phyloP scores from a whole-genome alignment of 2,329 filamentous ascomycete genomes.

The Orbilia javanica region DNA sequence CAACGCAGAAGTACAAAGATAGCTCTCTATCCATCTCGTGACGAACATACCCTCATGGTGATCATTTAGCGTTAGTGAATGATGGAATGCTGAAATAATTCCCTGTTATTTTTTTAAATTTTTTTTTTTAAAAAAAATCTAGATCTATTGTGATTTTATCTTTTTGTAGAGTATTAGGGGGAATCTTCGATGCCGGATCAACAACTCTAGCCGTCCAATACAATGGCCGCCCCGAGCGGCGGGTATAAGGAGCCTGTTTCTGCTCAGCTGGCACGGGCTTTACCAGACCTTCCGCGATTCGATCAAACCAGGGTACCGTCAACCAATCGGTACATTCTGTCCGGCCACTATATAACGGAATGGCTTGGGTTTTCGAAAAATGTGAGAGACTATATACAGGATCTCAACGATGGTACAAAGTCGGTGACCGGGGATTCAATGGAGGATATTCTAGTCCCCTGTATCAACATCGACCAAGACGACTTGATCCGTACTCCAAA shows the following conservation, averaged over 20 bases:
- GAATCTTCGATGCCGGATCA: not conserved
- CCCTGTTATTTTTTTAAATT: too few species aligned
- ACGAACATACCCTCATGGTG: not conserved
- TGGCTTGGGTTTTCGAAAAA: slow-evolving; percentile 21
- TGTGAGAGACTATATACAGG: slow-evolving; percentile 9
- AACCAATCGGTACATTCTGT: not conserved
- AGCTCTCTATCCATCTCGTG: slow-evolving; percentile 3
- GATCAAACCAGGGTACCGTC: slow-evolving; percentile 9
- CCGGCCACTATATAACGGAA: not conserved
- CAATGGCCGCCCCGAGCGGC: slow-evolving; percentile 20
- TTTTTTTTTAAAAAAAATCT: too few species aligned
- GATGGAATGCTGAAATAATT: not conserved
- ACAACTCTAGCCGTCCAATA: not conserved
- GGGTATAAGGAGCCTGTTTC: slow-evolving; percentile 22
- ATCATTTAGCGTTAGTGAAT: not conserved
- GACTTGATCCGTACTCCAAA: slow-evolving; percentile 3
- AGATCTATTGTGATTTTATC: not conserved
- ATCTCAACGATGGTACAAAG: slow-evolving; percentile 5
- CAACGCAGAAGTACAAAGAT: slow-evolving; percentile 7
- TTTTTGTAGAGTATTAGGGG: not conserved
- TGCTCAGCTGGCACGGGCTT: slow-evolving; percentile 12
- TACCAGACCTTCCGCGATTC: slow-evolving; percentile 12
- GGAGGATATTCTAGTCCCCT: slow-evolving; percentile 11
- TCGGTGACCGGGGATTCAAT: slow-evolving; percentile 16
- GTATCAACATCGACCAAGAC: not conserved